Conservation (phyloP, 2,329 filamentous ascomycete species). For the Cercospora citrullina region DNA sequence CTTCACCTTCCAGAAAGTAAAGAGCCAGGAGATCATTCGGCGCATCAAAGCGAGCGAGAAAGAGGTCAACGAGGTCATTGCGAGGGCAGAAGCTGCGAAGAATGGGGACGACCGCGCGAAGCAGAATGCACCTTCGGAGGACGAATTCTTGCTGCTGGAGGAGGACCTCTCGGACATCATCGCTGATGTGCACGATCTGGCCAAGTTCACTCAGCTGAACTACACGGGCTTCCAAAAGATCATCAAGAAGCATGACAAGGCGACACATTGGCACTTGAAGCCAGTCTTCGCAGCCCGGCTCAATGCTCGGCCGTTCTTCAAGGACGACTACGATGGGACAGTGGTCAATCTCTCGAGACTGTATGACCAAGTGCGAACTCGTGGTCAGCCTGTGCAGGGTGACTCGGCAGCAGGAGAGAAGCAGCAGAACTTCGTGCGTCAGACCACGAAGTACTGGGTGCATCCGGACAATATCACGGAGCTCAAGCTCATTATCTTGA, state of each 20-base stretch:
- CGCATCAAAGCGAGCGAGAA: slow-evolving; percentile 84
- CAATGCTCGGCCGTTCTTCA: slow-evolving; percentile 97
- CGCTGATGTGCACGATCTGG: slow-evolving; percentile 94
- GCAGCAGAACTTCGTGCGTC: slow-evolving; percentile 93
- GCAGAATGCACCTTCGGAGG: slow-evolving; percentile 65
- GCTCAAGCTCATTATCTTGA: slow-evolving; percentile 94
- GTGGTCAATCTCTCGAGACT: slow-evolving; percentile 92
- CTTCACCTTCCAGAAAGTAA: slow-evolving; percentile 95
- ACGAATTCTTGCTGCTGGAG: slow-evolving; percentile 91
- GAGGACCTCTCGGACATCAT: slow-evolving; percentile 97
- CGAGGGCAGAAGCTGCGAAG: slow-evolving; percentile 58
- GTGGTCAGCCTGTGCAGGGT: slow-evolving; percentile 88
- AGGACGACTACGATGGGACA: slow-evolving; percentile 96
- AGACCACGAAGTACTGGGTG: slow-evolving; percentile 99
- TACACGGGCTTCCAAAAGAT: slow-evolving; percentile 99
- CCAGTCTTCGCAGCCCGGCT: slow-evolving; percentile 94
- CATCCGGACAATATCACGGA: slow-evolving; percentile 98
- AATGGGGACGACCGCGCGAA: slow-evolving; percentile 40
- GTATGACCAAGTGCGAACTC: slow-evolving; percentile 90
- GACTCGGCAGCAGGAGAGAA: slow-evolving; percentile 87
- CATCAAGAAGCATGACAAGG: slow-evolving; percentile 98
- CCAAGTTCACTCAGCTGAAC: slow-evolving; percentile 97
- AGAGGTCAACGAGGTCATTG: slow-evolving; percentile 86
- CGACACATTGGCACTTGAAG: slow-evolving; percentile 87
- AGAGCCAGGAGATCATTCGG: slow-evolving; percentile 91